Percentiles rank a stretch among this genome's conserved stretches.
phyloP scores from a whole-genome alignment of 1,284 basidiomycete species.

The Irpex sp. region DNA sequence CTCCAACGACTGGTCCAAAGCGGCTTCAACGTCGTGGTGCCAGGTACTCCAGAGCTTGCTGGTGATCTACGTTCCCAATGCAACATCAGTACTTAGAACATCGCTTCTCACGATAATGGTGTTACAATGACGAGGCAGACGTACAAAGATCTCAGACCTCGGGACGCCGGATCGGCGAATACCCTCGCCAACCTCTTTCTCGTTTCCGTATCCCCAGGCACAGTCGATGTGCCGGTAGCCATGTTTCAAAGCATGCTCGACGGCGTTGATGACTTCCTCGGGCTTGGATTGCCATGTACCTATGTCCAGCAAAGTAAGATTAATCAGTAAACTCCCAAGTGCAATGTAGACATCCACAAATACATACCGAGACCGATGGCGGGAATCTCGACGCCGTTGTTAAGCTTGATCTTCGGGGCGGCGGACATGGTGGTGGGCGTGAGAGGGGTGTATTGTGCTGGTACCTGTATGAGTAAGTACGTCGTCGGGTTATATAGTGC shows the following conservation, averaged over 20 bases:
- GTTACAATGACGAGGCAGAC: conserved; percentile 19
- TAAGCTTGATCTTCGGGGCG: conserved; percentile 57
- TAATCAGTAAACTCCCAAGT: no score
- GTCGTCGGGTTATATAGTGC: not conserved
- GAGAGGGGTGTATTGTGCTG: not conserved
- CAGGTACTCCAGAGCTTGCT: conserved; percentile 73
- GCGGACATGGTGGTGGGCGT: not conserved
- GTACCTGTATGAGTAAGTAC: not conserved
- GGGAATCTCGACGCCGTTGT: conserved; percentile 66
- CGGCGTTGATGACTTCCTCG: conserved; percentile 66
- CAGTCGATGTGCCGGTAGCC: conserved; percentile 83
- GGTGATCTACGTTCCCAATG: conserved; percentile 43
- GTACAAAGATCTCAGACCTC: conserved; percentile 79
- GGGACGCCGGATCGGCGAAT: conserved; percentile 76
- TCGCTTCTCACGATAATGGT: not conserved
- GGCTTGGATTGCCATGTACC: conserved; percentile 81
- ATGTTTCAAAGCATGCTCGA: conserved; percentile 70
- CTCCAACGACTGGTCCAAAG: conserved; percentile 67
- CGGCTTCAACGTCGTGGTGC: conserved; percentile 72
- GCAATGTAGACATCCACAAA: no score
- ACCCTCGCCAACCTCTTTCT: conserved; percentile 83
- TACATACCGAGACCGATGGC: conserved; percentile 64
- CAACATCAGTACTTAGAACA: not conserved
- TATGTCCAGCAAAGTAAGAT: conserved; percentile 20
- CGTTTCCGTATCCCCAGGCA: conserved; percentile 73